phyloP scores from a whole-genome alignment of 2,329 filamentous ascomycete species.

The Herpomyces periplanetae region DNA sequence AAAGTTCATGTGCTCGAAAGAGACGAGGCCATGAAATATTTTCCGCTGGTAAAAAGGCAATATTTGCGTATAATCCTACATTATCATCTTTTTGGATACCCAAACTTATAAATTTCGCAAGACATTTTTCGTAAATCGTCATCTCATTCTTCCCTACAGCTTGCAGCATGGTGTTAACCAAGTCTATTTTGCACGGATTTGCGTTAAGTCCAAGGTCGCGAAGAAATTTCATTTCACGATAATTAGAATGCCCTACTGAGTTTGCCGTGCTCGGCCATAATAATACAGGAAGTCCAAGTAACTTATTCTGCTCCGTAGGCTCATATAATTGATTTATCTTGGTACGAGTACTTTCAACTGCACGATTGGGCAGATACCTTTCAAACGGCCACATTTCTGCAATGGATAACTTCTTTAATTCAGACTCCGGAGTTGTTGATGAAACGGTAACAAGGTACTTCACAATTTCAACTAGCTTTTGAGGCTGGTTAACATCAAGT shows the following conservation, averaged over 20 bases:
- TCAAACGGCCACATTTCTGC: constrained; percentile 54
- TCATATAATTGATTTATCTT: constrained; percentile 20
- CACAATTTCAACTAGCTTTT: constrained; percentile 33
- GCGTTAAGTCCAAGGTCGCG: constrained; percentile 26
- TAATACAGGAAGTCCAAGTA: constrained; percentile 29
- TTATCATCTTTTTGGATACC: too few species aligned
- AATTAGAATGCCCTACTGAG: constrained; percentile 20
- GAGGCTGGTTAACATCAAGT: constrained; percentile 10
- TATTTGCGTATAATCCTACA: too few species aligned
- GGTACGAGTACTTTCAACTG: constrained; percentile 6
- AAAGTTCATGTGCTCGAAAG: too few species aligned
- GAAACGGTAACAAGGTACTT: constrained; percentile 69
- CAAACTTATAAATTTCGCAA: too few species aligned
- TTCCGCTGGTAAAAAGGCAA: too few species aligned
- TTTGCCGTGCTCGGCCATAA: constrained; percentile 58
- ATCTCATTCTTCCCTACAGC: constrained; percentile 13
- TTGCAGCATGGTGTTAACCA: constrained; percentile 37
- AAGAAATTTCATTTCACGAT: constrained; percentile 34
- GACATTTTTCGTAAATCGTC: constrained; percentile 20
- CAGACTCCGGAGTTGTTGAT: constrained; percentile 45
- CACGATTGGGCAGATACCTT: constrained; percentile 12
- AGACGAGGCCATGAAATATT: too few species aligned
- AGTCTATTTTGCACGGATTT: constrained; percentile 26
- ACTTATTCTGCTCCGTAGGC: constrained; percentile 26
- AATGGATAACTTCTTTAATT: constrained; percentile 34